phyloP scores from a whole-genome alignment of 1,139 yeast genomes.

The Protomyces macrosporus region DNA sequence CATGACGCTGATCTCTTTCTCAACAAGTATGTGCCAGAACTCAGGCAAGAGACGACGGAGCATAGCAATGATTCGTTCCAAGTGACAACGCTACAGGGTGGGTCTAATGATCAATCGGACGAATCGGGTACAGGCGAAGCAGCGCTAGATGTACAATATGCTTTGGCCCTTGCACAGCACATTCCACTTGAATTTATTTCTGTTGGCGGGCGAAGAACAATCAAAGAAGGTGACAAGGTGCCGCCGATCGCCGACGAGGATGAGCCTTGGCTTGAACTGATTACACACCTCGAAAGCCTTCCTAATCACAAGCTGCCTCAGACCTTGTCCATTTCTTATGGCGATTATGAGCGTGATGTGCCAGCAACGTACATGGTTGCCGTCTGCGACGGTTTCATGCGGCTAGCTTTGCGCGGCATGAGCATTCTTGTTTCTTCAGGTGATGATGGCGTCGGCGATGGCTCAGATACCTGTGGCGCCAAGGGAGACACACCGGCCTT shows the following conservation, averaged over 20 bases:
- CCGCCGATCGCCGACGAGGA: conserved; percentile 6
- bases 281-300: background rate
- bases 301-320: background rate
- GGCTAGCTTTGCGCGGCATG: conserved; percentile 9
- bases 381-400: conserved; percentile 1
- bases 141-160: conserved; percentile 9
- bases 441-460: conserved; percentile 14
- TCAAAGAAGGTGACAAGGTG: background rate
- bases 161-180: background rate
- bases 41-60: background rate
- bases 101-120: background rate
- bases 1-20: background rate
- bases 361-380: background rate
- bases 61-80: background rate
- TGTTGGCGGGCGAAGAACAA: background rate
- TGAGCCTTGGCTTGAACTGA: conserved; percentile 7
- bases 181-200: background rate
- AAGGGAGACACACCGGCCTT: conserved; percentile 1
- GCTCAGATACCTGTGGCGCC: background rate
- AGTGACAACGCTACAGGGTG: background rate
- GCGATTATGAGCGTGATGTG: conserved; percentile 8
- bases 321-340: conserved; percentile 6
- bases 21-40: background rate
- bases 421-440: conserved; percentile 9
- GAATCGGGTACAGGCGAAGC: conserved; percentile 3